Evolutionary conservation across 225 moss, liverwort and hornwort species (phyloP), one percentile per base, ranked within the genome.

Genomic region (Bryum argenteum): DNA sequence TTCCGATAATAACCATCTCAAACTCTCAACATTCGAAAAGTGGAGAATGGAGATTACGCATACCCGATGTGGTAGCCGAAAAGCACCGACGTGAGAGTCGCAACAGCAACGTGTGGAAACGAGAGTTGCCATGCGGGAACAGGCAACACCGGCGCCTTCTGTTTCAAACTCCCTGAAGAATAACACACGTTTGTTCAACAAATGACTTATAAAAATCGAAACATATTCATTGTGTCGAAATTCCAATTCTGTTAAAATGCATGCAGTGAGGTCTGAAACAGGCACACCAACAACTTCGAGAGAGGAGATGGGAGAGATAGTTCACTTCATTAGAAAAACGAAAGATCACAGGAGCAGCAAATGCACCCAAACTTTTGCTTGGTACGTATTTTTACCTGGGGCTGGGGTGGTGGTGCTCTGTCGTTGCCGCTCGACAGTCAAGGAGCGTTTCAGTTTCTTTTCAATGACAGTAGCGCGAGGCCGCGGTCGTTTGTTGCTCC

Each of bases 1-100:
- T 11, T 12, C 11, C 8, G 10, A 44, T 8, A 10, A 10, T 2
- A 44, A 0, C 43, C 10, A 9, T 44, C 12, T 47, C 48, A 48
- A 11, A 9, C 24, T 16, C 55, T 54, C 48, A 24, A 48, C 11
- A 19, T 10, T 39, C 2, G 37, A 39, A 61, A 14, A 11, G 2
- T 12, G 10, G 2, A 59, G 1, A 0, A 0, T 7, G 18, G 6
- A 14, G 0, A 0, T 11, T 40, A 10, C 3, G 15, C 79, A 71
- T 50, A 86, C 86, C 86, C 86, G 10, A 86, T 57, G 17, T 86
- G 86, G 26, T 86, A 86, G 38, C 86, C 86, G 13, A 82, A 82
- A 9, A 86, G 82, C 61, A 86, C 77, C 8, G 86, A 82, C 1
- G 86, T 75, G 0, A 86, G 21, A 17, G 86, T 82, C 20, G 86